Conservation (phyloP, 805 yeast genomes). For the Kodamaea leandrae region DNA sequence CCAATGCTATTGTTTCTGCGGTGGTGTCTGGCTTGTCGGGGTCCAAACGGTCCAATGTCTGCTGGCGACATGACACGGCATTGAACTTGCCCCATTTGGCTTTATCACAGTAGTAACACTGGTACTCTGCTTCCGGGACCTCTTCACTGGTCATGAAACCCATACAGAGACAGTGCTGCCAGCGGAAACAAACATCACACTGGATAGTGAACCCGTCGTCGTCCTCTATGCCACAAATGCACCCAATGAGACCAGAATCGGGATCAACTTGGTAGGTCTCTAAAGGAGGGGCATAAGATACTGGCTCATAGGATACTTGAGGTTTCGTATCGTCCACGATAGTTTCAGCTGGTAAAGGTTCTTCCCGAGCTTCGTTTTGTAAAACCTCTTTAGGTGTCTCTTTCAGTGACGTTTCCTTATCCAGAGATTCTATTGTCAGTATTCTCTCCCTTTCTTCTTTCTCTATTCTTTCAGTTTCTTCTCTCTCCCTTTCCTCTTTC, state of each 20-base stretch:
- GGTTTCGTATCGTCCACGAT: too few species aligned
- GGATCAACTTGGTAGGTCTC: constrained; percentile 64
- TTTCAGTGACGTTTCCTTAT: too few species aligned
- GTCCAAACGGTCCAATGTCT: constrained; percentile 32
- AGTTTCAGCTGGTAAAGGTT: neutral
- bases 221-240: constrained; percentile 82
- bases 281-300: constrained; percentile 27
- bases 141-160: constrained; percentile 66
- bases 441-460: too few species aligned
- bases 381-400: neutral
- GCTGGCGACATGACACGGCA: constrained; percentile 30
- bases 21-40: constrained; percentile 18
- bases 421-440: too few species aligned
- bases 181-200: constrained; percentile 86
- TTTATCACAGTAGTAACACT: constrained; percentile 72
- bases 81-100: constrained; percentile 44
- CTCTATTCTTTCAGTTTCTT: neutral
- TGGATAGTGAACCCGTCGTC: constrained; percentile 95
- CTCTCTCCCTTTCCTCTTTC: neutral
- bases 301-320: neutral
- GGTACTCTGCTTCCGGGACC: constrained; percentile 74
- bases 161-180: constrained; percentile 96
- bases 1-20: constrained; percentile 4
- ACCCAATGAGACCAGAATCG: constrained; percentile 83
- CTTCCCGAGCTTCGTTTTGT: neutral